Conservation (phyloP, 192 early-diverging fungal species). For the Dissophora ornata region DNA sequence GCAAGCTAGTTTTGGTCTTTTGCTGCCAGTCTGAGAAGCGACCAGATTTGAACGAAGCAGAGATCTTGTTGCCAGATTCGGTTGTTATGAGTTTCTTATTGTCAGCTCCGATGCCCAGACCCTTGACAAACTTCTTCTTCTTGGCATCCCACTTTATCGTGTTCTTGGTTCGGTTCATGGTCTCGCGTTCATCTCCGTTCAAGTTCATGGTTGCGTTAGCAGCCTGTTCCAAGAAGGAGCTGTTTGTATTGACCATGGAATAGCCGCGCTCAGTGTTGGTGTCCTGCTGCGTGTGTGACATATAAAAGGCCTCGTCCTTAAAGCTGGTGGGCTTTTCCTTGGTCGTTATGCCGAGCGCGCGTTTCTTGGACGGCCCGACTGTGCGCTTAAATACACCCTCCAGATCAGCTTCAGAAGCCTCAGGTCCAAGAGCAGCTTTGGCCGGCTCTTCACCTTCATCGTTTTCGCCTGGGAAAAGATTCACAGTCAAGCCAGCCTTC, state of each 20-base stretch:
- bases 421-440: constrained; percentile 22
- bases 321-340: constrained; percentile 60
- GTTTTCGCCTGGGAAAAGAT: constrained; percentile 38
- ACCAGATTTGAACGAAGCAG: constrained; percentile 88
- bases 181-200: constrained; percentile 83
- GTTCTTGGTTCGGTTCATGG: constrained; percentile 69
- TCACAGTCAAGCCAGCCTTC: constrained; percentile 48
- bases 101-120: constrained; percentile 87
- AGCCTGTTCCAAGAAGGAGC: constrained; percentile 87
- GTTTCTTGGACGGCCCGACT: constrained; percentile 33
- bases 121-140: constrained; percentile 91
- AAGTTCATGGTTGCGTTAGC: constrained; percentile 79
- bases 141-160: constrained; percentile 90
- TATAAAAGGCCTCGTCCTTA: constrained; percentile 89
- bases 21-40: constrained; percentile 93
- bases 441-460: neutral
- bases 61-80: constrained; percentile 90
- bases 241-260: constrained; percentile 67
- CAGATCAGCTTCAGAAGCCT: constrained; percentile 47
- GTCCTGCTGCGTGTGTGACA: constrained; percentile 86
- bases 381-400: constrained; percentile 45
- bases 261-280: constrained; percentile 92
- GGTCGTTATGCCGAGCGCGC: neutral
- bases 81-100: constrained; percentile 96
- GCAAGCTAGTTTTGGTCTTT: constrained; percentile 82